Conservation (phyloP, 2,329 filamentous ascomycete species). For the Xylariaceae sp. region DNA sequence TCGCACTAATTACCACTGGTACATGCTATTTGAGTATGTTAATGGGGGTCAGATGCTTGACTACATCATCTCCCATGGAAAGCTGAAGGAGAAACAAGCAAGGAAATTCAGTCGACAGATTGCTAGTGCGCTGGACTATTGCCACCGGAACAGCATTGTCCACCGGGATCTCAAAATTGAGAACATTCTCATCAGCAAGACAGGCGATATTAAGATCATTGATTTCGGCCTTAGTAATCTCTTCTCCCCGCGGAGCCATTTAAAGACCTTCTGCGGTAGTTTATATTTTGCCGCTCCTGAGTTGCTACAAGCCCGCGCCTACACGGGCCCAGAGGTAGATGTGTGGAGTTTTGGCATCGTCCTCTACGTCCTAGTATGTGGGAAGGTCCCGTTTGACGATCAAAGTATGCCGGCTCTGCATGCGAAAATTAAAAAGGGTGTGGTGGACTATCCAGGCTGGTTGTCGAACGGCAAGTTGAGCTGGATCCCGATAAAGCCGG, state of each 20-base stretch:
- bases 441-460: constrained; percentile 94
- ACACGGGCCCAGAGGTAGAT: constrained; percentile 94
- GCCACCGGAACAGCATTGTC: constrained; percentile 95
- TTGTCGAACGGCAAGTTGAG: constrained; percentile 69
- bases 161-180: constrained; percentile 98
- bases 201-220: constrained; percentile 98
- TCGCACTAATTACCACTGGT: constrained; percentile 97
- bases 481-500: constrained; percentile 7
- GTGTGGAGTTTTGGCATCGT: constrained; percentile 99
- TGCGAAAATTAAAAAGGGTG: constrained; percentile 96
- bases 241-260: constrained; percentile 74
- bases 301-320: constrained; percentile 85
- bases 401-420: constrained; percentile 98
- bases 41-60: constrained; percentile 99
- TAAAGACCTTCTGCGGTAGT: constrained; percentile 97
- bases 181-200: constrained; percentile 98
- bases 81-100: constrained; percentile 96
- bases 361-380: constrained; percentile 91
- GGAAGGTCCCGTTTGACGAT: constrained; percentile 97
- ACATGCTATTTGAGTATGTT: constrained; percentile 99
- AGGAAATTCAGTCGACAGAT: constrained; percentile 97
- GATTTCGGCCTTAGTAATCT: constrained; percentile 97
- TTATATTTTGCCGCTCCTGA: constrained; percentile 97
- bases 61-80: constrained; percentile 97
- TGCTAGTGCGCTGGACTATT: constrained; percentile 92